Conservation (phyloP, 441 rosid species). For the Raphanus hybrid region DNA sequence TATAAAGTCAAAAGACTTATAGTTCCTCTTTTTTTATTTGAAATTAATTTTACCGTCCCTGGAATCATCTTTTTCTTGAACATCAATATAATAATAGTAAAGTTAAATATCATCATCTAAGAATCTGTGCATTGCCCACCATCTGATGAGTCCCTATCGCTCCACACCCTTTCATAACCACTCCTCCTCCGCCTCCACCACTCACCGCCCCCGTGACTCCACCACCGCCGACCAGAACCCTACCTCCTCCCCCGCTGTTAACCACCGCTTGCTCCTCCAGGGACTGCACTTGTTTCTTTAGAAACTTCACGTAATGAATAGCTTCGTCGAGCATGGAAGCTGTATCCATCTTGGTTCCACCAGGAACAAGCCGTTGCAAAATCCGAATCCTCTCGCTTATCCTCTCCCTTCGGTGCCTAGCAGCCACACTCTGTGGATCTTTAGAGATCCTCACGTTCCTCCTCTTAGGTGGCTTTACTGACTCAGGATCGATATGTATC, state of each 20-base stretch:
- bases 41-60: constrained; percentile 20
- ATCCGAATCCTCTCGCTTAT: constrained; percentile 92
- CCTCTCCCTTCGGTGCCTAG: constrained; percentile 83
- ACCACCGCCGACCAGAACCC: constrained; percentile 30
- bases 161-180: constrained; percentile 54
- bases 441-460: constrained; percentile 90
- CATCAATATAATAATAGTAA: constrained; percentile 30
- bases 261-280: constrained; percentile 68
- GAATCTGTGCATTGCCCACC: constrained; percentile 61
- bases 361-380: constrained; percentile 89
- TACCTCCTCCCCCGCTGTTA: constrained; percentile 41
- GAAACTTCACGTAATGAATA: constrained; percentile 86
- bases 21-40: not conserved
- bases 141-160: constrained; percentile 46
- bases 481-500: constrained; percentile 86
- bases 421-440: constrained; percentile 97
- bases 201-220: constrained; percentile 30
- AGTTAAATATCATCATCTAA: constrained; percentile 44
- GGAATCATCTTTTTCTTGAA: constrained; percentile 1
- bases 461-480: constrained; percentile 84
- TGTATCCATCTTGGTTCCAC: constrained; percentile 99
- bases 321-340: constrained; percentile 97
- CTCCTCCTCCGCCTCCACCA: constrained; percentile 44
- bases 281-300: constrained; percentile 83
- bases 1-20: not conserved